Conservation (phyloP, 2,329 filamentous ascomycete species). For the Aspergillus pseudoglaucus region DNA sequence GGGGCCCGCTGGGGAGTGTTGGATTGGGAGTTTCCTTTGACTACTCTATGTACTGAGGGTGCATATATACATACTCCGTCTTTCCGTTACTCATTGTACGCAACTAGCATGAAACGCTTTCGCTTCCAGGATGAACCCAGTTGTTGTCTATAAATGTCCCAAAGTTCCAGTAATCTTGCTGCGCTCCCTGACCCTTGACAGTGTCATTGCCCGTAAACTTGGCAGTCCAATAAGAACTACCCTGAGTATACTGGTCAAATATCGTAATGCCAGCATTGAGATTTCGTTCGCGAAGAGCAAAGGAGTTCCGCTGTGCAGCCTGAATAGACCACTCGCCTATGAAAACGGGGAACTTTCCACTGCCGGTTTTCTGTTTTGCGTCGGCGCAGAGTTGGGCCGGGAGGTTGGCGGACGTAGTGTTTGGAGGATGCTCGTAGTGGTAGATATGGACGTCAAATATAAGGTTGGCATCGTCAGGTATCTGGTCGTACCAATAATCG, state of each 20-base stretch:
- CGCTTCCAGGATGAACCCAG: conserved; percentile 2
- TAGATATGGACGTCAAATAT: conserved; percentile 23
- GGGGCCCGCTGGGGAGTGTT: too few relatives aligned
- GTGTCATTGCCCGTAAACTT: conserved; percentile 13
- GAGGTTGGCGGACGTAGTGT: conserved; percentile 13
- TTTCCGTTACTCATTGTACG: background rate
- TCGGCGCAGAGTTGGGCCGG: conserved; percentile 13
- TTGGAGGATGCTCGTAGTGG: conserved; percentile 14
- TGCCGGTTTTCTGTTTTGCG: conserved; percentile 7
- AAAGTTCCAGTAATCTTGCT: conserved; percentile 14
- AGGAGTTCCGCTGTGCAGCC: conserved; percentile 9
- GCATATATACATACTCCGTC: background rate
- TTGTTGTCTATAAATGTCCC: conserved; percentile 11
- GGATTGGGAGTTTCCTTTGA: background rate
- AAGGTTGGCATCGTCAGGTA: conserved; percentile 13
- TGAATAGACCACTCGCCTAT: conserved; percentile 20
- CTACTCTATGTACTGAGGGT: background rate
- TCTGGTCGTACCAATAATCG: conserved; percentile 13
- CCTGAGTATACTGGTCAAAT: conserved; percentile 11
- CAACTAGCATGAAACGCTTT: background rate
- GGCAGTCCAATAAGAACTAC: conserved; percentile 17
- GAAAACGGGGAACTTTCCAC: conserved; percentile 17
- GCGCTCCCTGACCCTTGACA: conserved; percentile 8
- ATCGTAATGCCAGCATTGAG: conserved; percentile 11
- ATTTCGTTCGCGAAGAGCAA: conserved; percentile 10